These are phyloP conservation scores for Penicillium maclennaniae DNA, from an alignment of 495 filamentous ascomycete genomes.

Conservation along the genomic window DNA sequence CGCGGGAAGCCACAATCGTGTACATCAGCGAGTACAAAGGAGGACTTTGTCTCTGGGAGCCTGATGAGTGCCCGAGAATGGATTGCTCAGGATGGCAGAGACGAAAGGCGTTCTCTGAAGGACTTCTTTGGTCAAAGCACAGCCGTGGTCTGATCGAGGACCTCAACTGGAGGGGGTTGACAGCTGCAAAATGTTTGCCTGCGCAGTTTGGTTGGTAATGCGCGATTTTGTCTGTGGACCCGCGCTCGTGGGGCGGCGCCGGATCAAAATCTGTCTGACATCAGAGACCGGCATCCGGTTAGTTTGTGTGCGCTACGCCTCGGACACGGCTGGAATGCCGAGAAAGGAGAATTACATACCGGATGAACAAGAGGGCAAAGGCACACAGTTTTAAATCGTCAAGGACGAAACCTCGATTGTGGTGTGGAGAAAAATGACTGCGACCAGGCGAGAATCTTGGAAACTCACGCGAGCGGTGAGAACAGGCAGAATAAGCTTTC, in stretches of 20 bases:
- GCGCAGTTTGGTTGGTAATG: conserved; percentile 21
- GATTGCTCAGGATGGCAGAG: conserved; percentile 7
- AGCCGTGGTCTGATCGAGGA: conserved; percentile 8
- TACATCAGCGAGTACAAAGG: conserved; percentile 34
- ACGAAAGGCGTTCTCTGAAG: conserved; percentile 4
- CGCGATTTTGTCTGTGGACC: conserved; percentile 34
- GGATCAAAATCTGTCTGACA: conserved; percentile 30
- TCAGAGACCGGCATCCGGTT: conserved; percentile 14
- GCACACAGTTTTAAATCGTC: conserved; percentile 5
- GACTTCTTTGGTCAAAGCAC: conserved; percentile 3
- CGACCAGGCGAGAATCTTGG: conserved; percentile 3
- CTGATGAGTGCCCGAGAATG: conserved; percentile 24
- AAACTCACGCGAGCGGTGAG: conserved; percentile 18
- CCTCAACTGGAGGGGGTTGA: conserved; percentile 10
- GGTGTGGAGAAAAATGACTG: conserved; percentile 2
- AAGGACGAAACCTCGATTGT: conserved; percentile 9
- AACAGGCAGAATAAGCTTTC: conserved; percentile 13
- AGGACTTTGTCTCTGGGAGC: conserved; percentile 12
- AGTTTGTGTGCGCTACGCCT: not conserved
- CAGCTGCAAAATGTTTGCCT: conserved; percentile 24
- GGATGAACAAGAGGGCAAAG: not conserved
- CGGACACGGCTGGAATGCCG: not conserved
- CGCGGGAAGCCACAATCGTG: conserved; percentile 34
- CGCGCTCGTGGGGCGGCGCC: conserved; percentile 21
- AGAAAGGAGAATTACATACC: conserved; percentile 9